Conservation (phyloP, 495 filamentous ascomycete genomes). For the Tuber melanosporum region DNA sequence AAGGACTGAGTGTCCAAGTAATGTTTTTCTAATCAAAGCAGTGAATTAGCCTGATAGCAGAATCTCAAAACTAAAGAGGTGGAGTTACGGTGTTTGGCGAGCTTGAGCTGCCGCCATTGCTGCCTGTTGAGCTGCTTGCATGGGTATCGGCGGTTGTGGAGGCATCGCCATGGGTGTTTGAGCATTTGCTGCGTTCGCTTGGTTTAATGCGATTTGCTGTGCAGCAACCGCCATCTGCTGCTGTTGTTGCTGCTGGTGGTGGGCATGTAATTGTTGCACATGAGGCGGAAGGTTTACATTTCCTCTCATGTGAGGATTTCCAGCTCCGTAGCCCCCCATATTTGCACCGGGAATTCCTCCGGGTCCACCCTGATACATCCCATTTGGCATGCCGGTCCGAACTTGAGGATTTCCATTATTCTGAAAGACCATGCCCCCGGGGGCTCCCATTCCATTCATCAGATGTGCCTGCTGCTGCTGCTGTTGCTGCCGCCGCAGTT, state of each 20-base stretch:
- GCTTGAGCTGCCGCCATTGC: slow-evolving; percentile 39
- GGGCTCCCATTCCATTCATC: slow-evolving; percentile 44
- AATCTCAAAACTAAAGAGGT: slow-evolving; percentile 38
- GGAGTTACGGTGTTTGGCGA: slow-evolving; percentile 45
- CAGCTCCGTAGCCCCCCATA: slow-evolving; percentile 38
- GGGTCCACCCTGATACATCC: slow-evolving; percentile 38
- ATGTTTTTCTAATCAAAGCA: slow-evolving; percentile 39
- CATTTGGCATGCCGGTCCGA: slow-evolving; percentile 39
- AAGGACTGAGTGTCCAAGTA: slow-evolving; percentile 47
- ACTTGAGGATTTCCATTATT: slow-evolving; percentile 37
- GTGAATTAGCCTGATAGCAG: slow-evolving; percentile 44
- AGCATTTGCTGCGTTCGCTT: slow-evolving; percentile 38
- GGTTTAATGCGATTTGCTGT: slow-evolving; percentile 43
- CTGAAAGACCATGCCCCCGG: slow-evolving; percentile 41
- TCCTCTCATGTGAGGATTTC: slow-evolving; percentile 39
- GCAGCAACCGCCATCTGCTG: slow-evolving; percentile 45
- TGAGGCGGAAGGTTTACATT: slow-evolving; percentile 31
- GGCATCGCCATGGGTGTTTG: slow-evolving; percentile 40
- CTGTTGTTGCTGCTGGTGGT: slow-evolving; percentile 48
- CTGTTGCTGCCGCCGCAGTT: slow-evolving; percentile 40
- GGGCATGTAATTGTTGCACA: slow-evolving; percentile 44
- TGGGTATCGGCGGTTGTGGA: slow-evolving; percentile 37
- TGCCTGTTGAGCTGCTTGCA: slow-evolving; percentile 43
- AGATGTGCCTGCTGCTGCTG: slow-evolving; percentile 51
- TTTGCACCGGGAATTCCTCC: slow-evolving; percentile 39